Percentiles rank a stretch among this genome's conserved stretches.
phyloP scores from a whole-genome alignment of 2,329 filamentous ascomycete species.

The Aspergillus vadensis region DNA sequence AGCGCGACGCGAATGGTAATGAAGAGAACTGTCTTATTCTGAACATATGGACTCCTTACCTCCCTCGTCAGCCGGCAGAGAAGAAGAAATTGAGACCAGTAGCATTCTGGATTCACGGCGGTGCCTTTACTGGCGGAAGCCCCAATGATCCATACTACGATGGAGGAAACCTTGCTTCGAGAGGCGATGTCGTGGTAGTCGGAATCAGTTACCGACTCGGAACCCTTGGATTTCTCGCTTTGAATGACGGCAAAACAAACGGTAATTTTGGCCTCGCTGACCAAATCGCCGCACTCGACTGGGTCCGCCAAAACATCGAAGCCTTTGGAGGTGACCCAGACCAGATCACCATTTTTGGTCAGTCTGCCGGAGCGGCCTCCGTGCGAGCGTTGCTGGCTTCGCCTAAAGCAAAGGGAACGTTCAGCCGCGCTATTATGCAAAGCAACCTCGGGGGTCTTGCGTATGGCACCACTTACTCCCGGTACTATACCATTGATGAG shows the following conservation, averaged over 20 bases:
- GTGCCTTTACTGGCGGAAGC: constrained; percentile 57
- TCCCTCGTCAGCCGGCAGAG: constrained; percentile 48
- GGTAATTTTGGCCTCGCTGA: constrained; percentile 58
- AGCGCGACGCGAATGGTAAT: not conserved
- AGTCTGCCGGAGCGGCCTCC: constrained; percentile 58
- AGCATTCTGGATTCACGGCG: constrained; percentile 58
- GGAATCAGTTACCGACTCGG: constrained; percentile 62
- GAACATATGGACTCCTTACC: constrained; percentile 8
- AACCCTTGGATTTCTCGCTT: constrained; percentile 61
- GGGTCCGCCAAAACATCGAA: constrained; percentile 50
- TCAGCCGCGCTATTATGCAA: constrained; percentile 26
- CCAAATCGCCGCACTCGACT: constrained; percentile 53
- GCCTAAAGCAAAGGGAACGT: constrained; percentile 20
- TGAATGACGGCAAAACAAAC: constrained; percentile 57
- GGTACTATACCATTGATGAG: constrained; percentile 59
- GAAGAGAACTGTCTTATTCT: constrained; percentile 7
- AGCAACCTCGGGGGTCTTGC: constrained; percentile 59
- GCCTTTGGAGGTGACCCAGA: constrained; percentile 52
- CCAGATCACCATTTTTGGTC: constrained; percentile 51
- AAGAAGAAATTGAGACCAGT: constrained; percentile 49
- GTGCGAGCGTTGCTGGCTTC: constrained; percentile 53
- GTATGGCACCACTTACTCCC: constrained; percentile 60
- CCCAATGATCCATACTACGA: constrained; percentile 45
- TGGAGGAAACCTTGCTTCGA: constrained; percentile 59
- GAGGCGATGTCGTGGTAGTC: constrained; percentile 62